Percentiles rank a stretch among this genome's conserved stretches.
These are phyloP conservation scores for Irpex sp. DNA, from an alignment of 1,284 basidiomycete genomes.

Conservation along the genomic window DNA sequence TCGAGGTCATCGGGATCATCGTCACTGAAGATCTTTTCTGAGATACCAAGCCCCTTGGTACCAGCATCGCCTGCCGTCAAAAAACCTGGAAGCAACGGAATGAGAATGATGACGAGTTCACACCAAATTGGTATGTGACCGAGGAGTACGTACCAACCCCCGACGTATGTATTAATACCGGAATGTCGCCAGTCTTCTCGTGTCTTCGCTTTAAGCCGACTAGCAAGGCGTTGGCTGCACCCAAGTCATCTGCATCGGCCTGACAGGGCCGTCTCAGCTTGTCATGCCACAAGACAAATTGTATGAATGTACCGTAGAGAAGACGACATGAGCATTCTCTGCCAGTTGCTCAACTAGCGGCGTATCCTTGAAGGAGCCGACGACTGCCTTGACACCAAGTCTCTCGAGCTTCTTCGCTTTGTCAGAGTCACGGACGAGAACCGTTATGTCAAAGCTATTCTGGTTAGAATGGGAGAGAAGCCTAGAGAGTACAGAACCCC, in stretches of 20 bases:
- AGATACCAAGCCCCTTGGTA: conserved; percentile 33
- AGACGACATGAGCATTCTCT: conserved; percentile 18
- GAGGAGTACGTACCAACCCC: conserved; percentile 33
- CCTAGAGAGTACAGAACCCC: conserved; percentile 18
- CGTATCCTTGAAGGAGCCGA: conserved; percentile 16
- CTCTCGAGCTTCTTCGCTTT: conserved; percentile 19
- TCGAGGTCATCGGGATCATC: conserved; percentile 36
- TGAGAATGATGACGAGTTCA: neutral
- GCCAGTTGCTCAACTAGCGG: conserved; percentile 14
- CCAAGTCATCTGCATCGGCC: conserved; percentile 44
- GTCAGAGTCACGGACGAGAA: conserved; percentile 18
- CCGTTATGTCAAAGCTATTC: conserved; percentile 18
- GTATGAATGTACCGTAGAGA: conserved; percentile 12
- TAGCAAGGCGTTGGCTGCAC: neutral
- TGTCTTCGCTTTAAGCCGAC: no score
- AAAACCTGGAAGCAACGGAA: conserved; percentile 28
- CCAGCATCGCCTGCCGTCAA: conserved; percentile 31
- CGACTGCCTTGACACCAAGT: conserved; percentile 19
- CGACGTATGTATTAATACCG: conserved; percentile 18
- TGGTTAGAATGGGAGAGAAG: conserved; percentile 18
- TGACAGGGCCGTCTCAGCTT: conserved; percentile 15
- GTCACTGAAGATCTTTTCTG: conserved; percentile 43
- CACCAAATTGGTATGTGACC: neutral
- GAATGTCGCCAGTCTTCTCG: no score
- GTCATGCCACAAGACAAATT: neutral